Evolutionary conservation across 192 early-diverging fungal genomes (phyloP), one percentile per base, ranked within the genome.

Genomic region (Backusella liffmaniae): DNA sequence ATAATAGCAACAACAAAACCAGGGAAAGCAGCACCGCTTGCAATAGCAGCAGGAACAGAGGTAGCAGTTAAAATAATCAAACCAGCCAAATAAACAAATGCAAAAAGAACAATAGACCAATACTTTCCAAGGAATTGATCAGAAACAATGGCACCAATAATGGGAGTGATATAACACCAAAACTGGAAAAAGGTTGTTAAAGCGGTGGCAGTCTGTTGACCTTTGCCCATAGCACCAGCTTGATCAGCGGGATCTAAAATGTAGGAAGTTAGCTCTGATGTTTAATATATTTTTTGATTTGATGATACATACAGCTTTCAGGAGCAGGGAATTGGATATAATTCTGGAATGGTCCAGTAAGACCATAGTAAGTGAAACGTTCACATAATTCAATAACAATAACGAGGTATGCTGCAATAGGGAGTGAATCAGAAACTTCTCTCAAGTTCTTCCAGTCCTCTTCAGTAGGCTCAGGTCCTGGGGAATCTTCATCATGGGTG

Each of bases 81-180:
- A 70, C 93, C 93, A 51, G 90, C 4, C 32, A 91, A 81, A 77
- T 95, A 95, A 72, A 92, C 68, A 32, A 82, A n/a, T 51, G 82
- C 76, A 76, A 95, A 93, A 32, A 92, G 5, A 9, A 89, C 37
- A 68, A 95, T 93, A 13, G 93, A 88, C 67, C 88, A 89, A 82
- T 89, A 93, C 82, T 93, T 93, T 77, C 93, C 93, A 41, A 88
- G 70, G 82, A 85, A 93, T 81, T 89, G 86, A 83, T 95, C 93
- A 30, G 91, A 89, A 37, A 93, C 67, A 35, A 91, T 81, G 44
- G 90, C 93, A 56, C 88, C 87, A 35, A 89, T 66, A 35, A 90
- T 87, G n/a, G 88, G 86, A 59, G 89, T 88, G 23, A 83, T 37
- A 76, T 90, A 92, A 72, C 85, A 88, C 56, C 88, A 87, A 75